Base-by-base conservation (phyloP, 2,329 filamentous ascomycete genomes). In the Beauveria brongniartii region DNA sequence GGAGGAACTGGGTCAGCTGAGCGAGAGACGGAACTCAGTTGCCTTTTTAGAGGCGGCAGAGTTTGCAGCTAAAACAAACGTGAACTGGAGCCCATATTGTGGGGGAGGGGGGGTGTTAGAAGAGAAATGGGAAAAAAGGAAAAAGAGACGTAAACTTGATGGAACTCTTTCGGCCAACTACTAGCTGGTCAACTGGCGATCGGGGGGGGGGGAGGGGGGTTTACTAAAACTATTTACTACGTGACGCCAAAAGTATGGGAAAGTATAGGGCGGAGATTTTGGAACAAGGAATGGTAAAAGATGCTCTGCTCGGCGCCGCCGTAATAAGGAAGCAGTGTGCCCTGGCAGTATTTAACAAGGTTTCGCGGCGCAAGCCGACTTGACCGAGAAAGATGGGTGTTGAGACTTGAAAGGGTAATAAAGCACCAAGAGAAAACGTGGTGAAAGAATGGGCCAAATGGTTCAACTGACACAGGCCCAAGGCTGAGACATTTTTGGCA, bases 41-140 rank as follows among this genome's bases (percentile, higher is more conserved):
- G 62, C 28, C 28, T 30, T 30, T 10, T 30, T 53, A 22, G 63
- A 65, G 64, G 63, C 64, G 65, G 61, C 44, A 66, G 64, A 61
- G 64, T 66, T 66, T 65, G 28, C 52, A 51, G 20, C 59, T 60
- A 60, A 54, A n/a, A 46, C 9, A 24, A 34, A 34, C 10, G 20
- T 48, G 20, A 24, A 20, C 53, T 41, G 55, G 46, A 28, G 30
- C 37, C 44, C 16, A 46, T 51, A 28, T 16, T 50, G 53, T 56
- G 46, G 52, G 44, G 63, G 48, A 12, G 41, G 41, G 46, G 61
- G 22, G 55, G 59, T 54, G 59, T n/a, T n/a, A n/a, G 16, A 1
- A 20, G 22, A 43, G n/a, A 46, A 26, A 7, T 3, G 16, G 18
- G 26, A 28, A 28, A 3, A 26, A 26, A 6, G 6, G 5, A 26